These are phyloP conservation scores for Trametes cinnabarina DNA, from an alignment of 768 basidiomycete genomes.

Conservation along the genomic window DNA sequence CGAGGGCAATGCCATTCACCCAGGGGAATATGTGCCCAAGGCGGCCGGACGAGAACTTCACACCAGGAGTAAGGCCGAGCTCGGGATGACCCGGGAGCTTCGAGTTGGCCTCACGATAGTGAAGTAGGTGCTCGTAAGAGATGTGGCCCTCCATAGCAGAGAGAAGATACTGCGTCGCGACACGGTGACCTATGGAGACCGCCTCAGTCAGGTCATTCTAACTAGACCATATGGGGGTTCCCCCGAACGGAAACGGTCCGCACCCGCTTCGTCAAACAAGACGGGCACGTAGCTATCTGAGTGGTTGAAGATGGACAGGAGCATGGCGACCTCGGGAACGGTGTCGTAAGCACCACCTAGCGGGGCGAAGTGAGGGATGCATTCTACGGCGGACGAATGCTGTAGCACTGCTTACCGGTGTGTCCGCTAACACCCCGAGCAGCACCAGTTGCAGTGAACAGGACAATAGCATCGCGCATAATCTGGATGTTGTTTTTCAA, in stretches of 20 bases:
- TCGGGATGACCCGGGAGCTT: constrained; percentile 90
- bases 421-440: constrained; percentile 87
- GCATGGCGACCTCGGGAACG: constrained; percentile 80
- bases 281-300: constrained; percentile 64
- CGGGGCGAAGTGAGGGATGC: not conserved
- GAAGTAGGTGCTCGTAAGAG: constrained; percentile 72
- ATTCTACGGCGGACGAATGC: not conserved
- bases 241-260: constrained; percentile 22
- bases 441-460: constrained; percentile 84
- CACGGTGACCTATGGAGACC: constrained; percentile 66
- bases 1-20: constrained; percentile 82
- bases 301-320: constrained; percentile 69
- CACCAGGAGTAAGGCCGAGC: constrained; percentile 85
- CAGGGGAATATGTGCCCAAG: constrained; percentile 90
- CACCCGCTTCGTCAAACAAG: constrained; percentile 81
- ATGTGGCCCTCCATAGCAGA: constrained; percentile 72
- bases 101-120: constrained; percentile 84
- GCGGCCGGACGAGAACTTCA: constrained; percentile 92
- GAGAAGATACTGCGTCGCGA: constrained; percentile 86
- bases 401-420: constrained; percentile 48
- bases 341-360: constrained; percentile 54
- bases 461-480: constrained; percentile 79
- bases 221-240: too few species aligned
- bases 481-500: constrained; percentile 74
- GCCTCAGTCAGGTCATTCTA: not conserved